These are phyloP conservation scores for Isochrysis galbana DNA, from an alignment of 78 protist genomes.

Conservation along the genomic window DNA sequence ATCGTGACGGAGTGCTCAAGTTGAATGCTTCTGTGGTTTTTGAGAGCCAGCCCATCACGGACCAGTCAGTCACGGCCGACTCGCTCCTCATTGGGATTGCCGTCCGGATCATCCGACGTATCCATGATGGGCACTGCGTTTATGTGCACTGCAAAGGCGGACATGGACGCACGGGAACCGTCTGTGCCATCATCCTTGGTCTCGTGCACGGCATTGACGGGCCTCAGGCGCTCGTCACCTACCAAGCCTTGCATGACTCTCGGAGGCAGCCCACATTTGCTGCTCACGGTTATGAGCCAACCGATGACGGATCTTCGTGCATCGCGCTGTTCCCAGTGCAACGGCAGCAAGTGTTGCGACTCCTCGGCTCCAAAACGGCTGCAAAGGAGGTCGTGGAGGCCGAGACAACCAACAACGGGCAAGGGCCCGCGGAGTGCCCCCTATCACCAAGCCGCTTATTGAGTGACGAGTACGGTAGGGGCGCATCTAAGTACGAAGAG, in stretches of 20 bases:
- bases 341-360: neutral
- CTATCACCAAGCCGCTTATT: neutral
- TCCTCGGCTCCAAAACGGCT: neutral
- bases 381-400: neutral
- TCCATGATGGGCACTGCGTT: neutral
- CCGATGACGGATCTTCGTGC: neutral
- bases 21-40: neutral
- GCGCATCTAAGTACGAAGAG: neutral
- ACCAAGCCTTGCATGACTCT: neutral
- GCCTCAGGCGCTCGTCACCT: neutral
- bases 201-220: neutral
- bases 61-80: neutral
- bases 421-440: neutral
- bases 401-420: neutral
- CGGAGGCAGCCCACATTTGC: neutral
- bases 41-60: neutral
- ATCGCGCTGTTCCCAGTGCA: neutral
- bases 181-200: neutral
- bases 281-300: neutral
- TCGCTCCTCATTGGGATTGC: neutral
- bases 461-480: neutral
- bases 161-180: constrained; percentile 26
- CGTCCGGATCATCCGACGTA: neutral
- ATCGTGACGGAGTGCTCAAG: no score
- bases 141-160: constrained; percentile 16